phyloP scores from a whole-genome alignment of 2,329 filamentous ascomycete genomes.

The Alternaria triticimaculans region DNA sequence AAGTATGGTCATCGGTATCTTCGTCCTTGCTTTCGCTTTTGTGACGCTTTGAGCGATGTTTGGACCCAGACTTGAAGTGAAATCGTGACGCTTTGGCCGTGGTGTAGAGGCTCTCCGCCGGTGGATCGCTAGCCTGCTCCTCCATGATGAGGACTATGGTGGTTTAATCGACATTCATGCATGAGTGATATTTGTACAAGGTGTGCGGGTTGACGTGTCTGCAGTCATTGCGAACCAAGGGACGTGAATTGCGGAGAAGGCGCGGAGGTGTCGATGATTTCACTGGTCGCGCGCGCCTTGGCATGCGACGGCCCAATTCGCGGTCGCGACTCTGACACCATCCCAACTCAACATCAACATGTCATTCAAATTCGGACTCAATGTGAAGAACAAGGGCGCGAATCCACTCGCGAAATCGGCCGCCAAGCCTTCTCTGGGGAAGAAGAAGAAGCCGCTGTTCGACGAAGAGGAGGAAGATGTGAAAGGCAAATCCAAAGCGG shows the following conservation, averaged over 20 bases:
- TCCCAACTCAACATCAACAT: slow-evolving; percentile 28
- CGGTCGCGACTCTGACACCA: background rate
- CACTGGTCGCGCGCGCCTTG: slow-evolving; percentile 37
- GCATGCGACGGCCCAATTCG: slow-evolving; percentile 16
- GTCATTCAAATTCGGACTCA: slow-evolving; percentile 65
- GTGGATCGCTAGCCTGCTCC: slow-evolving; percentile 32
- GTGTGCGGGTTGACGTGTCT: background rate
- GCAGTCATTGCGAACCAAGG: background rate
- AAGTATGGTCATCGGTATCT: slow-evolving; percentile 3
- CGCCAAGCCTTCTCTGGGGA: slow-evolving; percentile 32
- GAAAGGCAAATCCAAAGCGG: slow-evolving; percentile 41
- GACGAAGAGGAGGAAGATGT: slow-evolving; percentile 64
- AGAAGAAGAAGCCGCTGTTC: slow-evolving; percentile 52
- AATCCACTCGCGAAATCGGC: slow-evolving; percentile 22
- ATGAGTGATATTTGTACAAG: slow-evolving; percentile 15
- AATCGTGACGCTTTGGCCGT: slow-evolving; percentile 45
- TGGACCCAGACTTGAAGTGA: slow-evolving; percentile 47
- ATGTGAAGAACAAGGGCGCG: slow-evolving; percentile 62
- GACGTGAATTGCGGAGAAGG: slow-evolving; percentile 25
- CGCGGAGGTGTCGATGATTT: slow-evolving; percentile 33
- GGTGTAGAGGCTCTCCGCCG: slow-evolving; percentile 29
- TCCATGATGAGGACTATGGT: slow-evolving; percentile 35
- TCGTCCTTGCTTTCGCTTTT: slow-evolving; percentile 16
- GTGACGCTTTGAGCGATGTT: slow-evolving; percentile 28
- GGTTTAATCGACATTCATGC: slow-evolving; percentile 15